Evolutionary conservation across 345 rosid species (phyloP), one percentile per base, ranked within the genome.

Genomic region (Lumnitzera littorea): DNA sequence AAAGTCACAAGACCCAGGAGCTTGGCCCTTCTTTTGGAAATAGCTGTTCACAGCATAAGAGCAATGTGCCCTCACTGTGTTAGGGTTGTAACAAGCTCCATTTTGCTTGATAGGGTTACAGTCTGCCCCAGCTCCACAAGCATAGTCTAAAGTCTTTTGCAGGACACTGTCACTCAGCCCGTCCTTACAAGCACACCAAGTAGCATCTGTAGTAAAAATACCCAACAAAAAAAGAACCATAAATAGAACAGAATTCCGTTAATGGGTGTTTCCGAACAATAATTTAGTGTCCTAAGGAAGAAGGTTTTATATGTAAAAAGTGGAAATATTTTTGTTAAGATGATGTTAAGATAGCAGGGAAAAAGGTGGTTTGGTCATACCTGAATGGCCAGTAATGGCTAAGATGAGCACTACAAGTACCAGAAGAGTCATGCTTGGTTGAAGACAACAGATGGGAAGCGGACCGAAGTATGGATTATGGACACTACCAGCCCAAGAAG

Each of bases 111-210:
- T 86, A 20, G 70, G 61, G 4, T 72, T 23, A 63, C 90, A 86
- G 17, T 86, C 94, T 46, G 88, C 94, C 29, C 94, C 94, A 59
- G 89, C 81, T 68, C 96, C 98, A 66, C 98, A 92, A 1, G 98
- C 98, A 57, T 84, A 92, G 72, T 92, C 98, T 27, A 92, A 50
- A 12, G 79, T 50, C 66, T 89, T 92, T 70, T 92, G 98, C 2
- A 87, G 77, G 3, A 50, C 74, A 15, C 47, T 5, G 0, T 89
- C 96, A 62, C 68, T 17, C 51, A 83, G 5, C 43, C 84, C 96
- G 64, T 85, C 89, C 68, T 80, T 92, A 46, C 98, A 92, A 24
- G 87, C 11, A 56, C 98, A 92, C 64, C 85, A 80, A 11, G 69
- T 69, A 36, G 87, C 98, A 60, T 70, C 95, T 89, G 43, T 7